Percentiles rank a stretch among this genome's conserved stretches.
Conservation (phyloP, 202 grass and related monocot species). For the Cymbopogon flexuosus region DNA sequence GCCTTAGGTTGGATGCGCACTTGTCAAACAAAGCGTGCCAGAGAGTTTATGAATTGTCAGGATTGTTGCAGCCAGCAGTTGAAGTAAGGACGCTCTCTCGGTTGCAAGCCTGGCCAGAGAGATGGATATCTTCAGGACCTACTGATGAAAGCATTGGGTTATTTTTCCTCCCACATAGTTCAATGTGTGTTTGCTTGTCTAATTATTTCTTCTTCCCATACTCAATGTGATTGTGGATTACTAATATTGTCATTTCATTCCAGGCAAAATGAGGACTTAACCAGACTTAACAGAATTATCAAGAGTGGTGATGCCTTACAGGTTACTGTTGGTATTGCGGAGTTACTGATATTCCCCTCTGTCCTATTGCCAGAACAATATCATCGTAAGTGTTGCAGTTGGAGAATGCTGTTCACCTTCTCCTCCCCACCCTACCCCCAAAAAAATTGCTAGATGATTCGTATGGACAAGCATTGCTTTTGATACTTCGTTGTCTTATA, state of each 20-base stretch:
- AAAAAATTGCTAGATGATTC: not conserved
- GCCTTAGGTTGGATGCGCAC: constrained; percentile 34
- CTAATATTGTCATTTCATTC: constrained; percentile 17
- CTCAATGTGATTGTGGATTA: constrained; percentile 1
- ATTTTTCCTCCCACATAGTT: too few relatives aligned
- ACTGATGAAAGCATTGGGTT: too few relatives aligned
- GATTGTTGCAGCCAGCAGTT: too few relatives aligned
- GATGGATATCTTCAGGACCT: too few relatives aligned
- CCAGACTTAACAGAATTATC: too few relatives aligned
- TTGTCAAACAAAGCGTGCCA: too few relatives aligned
- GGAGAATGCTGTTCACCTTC: too few relatives aligned
- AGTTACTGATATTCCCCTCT: constrained; percentile 69
- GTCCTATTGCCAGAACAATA: constrained; percentile 47
- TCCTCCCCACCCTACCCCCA: too few relatives aligned
- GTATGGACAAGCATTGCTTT: not conserved
- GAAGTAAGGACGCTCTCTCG: too few relatives aligned
- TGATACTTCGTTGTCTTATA: not conserved
- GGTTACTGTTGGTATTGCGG: constrained; percentile 40
- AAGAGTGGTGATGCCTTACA: not conserved
- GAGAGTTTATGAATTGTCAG: too few relatives aligned
- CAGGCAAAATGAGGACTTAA: too few relatives aligned
- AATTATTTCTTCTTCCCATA: not conserved
- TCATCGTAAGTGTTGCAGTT: constrained; percentile 39
- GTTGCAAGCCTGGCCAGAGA: too few relatives aligned
- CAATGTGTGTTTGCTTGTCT: not conserved